Conservation (phyloP, 73 alveolate species). For the Blepharisma stoltei region DNA sequence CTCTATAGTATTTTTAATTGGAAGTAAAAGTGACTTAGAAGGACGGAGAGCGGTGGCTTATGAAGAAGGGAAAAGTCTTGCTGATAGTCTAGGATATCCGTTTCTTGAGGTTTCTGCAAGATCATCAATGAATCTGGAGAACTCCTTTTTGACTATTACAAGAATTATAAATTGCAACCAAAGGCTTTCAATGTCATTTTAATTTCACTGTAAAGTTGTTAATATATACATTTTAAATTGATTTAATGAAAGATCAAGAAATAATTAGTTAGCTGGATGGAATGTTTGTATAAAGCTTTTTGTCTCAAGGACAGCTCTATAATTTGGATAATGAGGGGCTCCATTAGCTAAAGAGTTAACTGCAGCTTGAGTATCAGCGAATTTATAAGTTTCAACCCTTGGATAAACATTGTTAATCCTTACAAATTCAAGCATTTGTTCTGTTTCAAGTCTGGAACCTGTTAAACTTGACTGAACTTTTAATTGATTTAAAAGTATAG, state of each 20-base stretch:
- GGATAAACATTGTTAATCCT: constrained; percentile 40
- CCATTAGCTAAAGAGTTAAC: neutral
- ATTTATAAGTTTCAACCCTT: constrained; percentile 25
- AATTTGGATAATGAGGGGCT: neutral
- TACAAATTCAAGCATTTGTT: constrained; percentile 43
- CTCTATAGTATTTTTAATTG: constrained; percentile 35
- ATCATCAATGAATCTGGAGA: constrained; percentile 66
- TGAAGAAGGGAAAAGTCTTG: constrained; percentile 63
- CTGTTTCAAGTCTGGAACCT: constrained; percentile 56
- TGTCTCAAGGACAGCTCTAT: constrained; percentile 11
- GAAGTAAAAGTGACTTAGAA: constrained; percentile 49
- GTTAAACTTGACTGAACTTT: constrained; percentile 38
- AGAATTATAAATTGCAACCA: constrained; percentile 32
- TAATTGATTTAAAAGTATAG: constrained; percentile 42
- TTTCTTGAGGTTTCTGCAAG: constrained; percentile 87
- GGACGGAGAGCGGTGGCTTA: constrained; percentile 44
- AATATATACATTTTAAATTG: no score
- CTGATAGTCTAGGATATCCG: constrained; percentile 59
- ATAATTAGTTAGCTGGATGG: neutral
- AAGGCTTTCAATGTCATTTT: no score
- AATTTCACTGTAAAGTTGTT: no score
- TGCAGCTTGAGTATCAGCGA: neutral
- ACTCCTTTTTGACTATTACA: constrained; percentile 40
- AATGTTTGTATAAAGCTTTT: neutral
- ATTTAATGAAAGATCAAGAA: no score